Evolutionary conservation across 805 yeast genomes (phyloP), one percentile per base, ranked within the genome.

Genomic region (Wickerhamiella brachini): DNA sequence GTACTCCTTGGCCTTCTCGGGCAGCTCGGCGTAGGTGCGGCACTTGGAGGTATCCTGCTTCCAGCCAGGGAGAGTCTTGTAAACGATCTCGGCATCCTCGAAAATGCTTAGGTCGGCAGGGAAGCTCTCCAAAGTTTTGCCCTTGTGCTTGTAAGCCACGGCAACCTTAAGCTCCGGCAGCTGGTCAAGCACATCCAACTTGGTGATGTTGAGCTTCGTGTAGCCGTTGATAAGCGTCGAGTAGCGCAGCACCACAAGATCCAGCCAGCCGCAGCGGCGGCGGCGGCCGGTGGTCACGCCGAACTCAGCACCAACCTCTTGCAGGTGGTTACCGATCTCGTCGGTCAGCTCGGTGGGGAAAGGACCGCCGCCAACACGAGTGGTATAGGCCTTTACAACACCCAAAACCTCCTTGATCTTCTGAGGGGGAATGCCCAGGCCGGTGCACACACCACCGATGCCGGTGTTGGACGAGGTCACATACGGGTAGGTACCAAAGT

Each of bases 231-330:
- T 86, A 65, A 81, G 69, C 52, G 88, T 80, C 39, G 97, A 87
- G 72, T 93, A 90, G 68, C 84, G 85, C 68, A 93, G 73, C 24
- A 93, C 96, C 22, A 93, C 97, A 61, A 93, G 74, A 70, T 93
- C 98, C 65, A 93, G 80, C 98, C 98, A 93, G 52, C 98, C 98
- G 69, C 98, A 93, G 72, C 98, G 82, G 75, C 98, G 85, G 77
- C 89, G 88, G 73, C 98, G 83, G 59, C 98, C 98, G 38, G 98
- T 93, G 57, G 98, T 93, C 60, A 93, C 98, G 70, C 98, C 98
- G 63, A 66, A 85, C 71, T 93, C 98, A 53, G 89, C 95, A 63
- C 98, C 98, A 56, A 93, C 85, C 44, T 75, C 70, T 69, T 93
- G 98, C 65, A 93, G 75, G 58, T 79, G 78, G 62, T 85, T 95